These are phyloP conservation scores for Endotrypanum monterogeii DNA, from an alignment of 208 protist genomes.

Conservation along the genomic window DNA sequence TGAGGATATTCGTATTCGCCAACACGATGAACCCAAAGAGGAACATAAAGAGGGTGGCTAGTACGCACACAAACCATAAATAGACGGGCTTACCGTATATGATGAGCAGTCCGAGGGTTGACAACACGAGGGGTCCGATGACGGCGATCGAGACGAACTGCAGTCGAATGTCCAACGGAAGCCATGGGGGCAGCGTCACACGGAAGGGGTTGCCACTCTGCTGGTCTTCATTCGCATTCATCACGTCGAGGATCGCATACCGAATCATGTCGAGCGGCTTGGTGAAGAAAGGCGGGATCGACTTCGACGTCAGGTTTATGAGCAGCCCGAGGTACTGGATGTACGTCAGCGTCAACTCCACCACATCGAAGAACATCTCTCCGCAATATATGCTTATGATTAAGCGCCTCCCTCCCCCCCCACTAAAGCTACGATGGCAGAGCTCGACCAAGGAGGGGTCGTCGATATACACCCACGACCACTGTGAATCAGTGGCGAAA, in stretches of 20 bases:
- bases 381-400: background rate
- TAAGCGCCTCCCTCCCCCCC: background rate
- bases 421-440: background rate
- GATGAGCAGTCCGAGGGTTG: slow-evolving; percentile 50
- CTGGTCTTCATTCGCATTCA: slow-evolving; percentile 24
- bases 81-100: slow-evolving; percentile 46
- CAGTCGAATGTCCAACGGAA: slow-evolving; percentile 65
- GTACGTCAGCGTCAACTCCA: slow-evolving; percentile 74
- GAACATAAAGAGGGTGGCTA: slow-evolving; percentile 50
- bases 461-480: no score
- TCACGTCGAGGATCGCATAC: slow-evolving; percentile 40
- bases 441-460: no score
- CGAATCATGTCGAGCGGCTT: slow-evolving; percentile 33
- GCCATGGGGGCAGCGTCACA: slow-evolving; percentile 49
- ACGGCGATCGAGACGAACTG: slow-evolving; percentile 53
- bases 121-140: slow-evolving; percentile 44
- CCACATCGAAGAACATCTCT: slow-evolving; percentile 66
- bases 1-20: slow-evolving; percentile 20
- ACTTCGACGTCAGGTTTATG: slow-evolving; percentile 42
- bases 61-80: slow-evolving; percentile 41
- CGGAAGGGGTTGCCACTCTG: slow-evolving; percentile 45
- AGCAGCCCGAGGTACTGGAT: slow-evolving; percentile 75
- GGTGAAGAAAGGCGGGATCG: slow-evolving; percentile 49
- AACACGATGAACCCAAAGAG: slow-evolving; percentile 58
- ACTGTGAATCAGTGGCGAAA: no score